Conservation (phyloP, 2,329 filamentous ascomycete genomes). For the Xylariaceae sp. region DNA sequence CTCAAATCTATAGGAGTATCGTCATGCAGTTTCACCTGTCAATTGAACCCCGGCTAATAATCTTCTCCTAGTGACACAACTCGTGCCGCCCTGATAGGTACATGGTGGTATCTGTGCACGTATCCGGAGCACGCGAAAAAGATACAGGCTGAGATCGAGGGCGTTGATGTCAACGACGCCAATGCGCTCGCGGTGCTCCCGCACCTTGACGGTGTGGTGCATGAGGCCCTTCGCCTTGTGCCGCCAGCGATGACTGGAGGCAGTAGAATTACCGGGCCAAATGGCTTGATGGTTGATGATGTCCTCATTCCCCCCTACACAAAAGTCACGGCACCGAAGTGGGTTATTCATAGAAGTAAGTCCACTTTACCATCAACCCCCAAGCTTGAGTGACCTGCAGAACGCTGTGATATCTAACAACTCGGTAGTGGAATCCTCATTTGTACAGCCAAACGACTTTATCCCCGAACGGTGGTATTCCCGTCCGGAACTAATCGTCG, state of each 20-base stretch:
- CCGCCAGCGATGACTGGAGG: constrained; percentile 16
- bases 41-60: not conserved
- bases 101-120: constrained; percentile 17
- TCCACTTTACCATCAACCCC: not conserved
- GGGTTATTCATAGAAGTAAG: constrained; percentile 20
- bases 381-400: not conserved
- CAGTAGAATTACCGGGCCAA: constrained; percentile 13
- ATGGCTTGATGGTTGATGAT: constrained; percentile 13
- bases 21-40: not conserved
- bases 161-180: constrained; percentile 9
- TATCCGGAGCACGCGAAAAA: constrained; percentile 14
- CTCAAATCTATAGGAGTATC: not conserved
- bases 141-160: constrained; percentile 11
- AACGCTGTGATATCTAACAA: constrained; percentile 1
- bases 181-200: constrained; percentile 12
- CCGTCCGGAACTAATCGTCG: constrained; percentile 17
- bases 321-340: constrained; percentile 18
- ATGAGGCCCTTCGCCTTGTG: constrained; percentile 15
- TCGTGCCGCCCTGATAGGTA: constrained; percentile 13
- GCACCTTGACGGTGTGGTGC: constrained; percentile 17
- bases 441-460: constrained; percentile 15
- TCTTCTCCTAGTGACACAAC: constrained; percentile 15
- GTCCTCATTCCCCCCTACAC: constrained; percentile 14
- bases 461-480: constrained; percentile 21
- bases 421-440: constrained; percentile 17